These are phyloP conservation scores for Cyclotella choctawhatcheeana DNA, from an alignment of 108 stramenopile species.

Conservation along the genomic window DNA sequence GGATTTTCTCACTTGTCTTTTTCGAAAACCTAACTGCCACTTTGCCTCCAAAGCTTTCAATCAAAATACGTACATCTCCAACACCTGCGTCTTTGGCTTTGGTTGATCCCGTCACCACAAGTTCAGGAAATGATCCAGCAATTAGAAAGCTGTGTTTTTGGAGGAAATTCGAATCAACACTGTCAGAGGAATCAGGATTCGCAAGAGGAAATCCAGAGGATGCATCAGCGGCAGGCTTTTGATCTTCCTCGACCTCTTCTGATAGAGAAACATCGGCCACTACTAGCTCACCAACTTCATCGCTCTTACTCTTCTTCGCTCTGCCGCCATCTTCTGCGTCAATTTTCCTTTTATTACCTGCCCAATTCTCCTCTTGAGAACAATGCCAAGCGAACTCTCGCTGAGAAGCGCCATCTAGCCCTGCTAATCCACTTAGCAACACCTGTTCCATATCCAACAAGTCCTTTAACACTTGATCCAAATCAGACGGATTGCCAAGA, in stretches of 20 bases:
- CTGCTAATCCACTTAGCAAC: slow-evolving; percentile 46
- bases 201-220: slow-evolving; percentile 43
- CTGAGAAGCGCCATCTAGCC: slow-evolving; percentile 38
- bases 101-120: slow-evolving; percentile 44
- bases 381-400: slow-evolving; percentile 38
- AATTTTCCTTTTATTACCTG: slow-evolving; percentile 30
- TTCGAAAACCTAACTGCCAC: slow-evolving; percentile 33
- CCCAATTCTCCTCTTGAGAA: slow-evolving; percentile 49
- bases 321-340: not conserved
- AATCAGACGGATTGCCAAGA: slow-evolving; percentile 37
- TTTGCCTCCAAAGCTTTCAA: slow-evolving; percentile 49
- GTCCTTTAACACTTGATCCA: slow-evolving; percentile 28
- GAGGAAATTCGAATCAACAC: slow-evolving; percentile 25
- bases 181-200: slow-evolving; percentile 48
- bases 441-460: slow-evolving; percentile 53
- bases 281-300: not conserved
- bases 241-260: not conserved
- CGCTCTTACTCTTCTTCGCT: not conserved
- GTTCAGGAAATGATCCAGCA: slow-evolving; percentile 59
- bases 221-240: slow-evolving; percentile 20
- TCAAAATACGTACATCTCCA: slow-evolving; percentile 47
- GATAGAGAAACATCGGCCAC: not conserved
- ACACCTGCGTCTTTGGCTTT: slow-evolving; percentile 35
- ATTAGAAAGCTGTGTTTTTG: slow-evolving; percentile 47
- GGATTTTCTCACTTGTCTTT: slow-evolving; percentile 34